Evolutionary conservation across 2,329 filamentous ascomycete genomes (phyloP).

Genomic region (Ampelomyces quisqualis): DNA sequence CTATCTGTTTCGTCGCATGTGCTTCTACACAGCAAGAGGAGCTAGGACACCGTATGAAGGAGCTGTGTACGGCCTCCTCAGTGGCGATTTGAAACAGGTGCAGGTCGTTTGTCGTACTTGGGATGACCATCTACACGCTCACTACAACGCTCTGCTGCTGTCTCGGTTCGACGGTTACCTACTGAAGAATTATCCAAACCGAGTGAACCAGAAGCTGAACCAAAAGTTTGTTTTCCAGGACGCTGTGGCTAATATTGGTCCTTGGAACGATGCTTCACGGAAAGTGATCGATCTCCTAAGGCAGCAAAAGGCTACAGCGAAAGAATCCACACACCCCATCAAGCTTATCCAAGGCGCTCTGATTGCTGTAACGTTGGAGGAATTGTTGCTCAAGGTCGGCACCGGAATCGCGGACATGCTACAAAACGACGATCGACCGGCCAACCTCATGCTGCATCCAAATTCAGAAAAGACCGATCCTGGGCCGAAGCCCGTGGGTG

Average conservation of each 20-base stretch:
- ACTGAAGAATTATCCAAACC: slow-evolving; percentile 54
- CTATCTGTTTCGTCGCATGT: slow-evolving; percentile 73
- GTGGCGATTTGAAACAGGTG: slow-evolving; percentile 77
- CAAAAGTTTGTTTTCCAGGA: slow-evolving; percentile 66
- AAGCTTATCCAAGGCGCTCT: slow-evolving; percentile 77
- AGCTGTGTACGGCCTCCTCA: slow-evolving; percentile 87
- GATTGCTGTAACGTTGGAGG: slow-evolving; percentile 60
- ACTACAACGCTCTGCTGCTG: slow-evolving; percentile 83
- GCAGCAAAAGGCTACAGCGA: slow-evolving; percentile 55
- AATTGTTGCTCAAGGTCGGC: slow-evolving; percentile 49
- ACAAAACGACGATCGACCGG: slow-evolving; percentile 27
- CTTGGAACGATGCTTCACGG: slow-evolving; percentile 52
- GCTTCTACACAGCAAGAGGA: slow-evolving; percentile 69
- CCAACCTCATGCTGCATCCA: slow-evolving; percentile 37
- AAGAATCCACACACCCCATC: slow-evolving; percentile 64
- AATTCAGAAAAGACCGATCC: slow-evolving; percentile 21
- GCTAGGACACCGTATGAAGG: slow-evolving; percentile 76
- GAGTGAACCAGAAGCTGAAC: slow-evolving; percentile 55
- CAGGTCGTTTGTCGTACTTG: slow-evolving; percentile 74
- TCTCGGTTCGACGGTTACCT: slow-evolving; percentile 76
- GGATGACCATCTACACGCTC: slow-evolving; percentile 84
- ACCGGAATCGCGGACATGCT: slow-evolving; percentile 45
- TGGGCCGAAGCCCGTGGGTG: slow-evolving; percentile 20
- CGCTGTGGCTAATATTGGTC: slow-evolving; percentile 62
- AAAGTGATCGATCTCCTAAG: slow-evolving; percentile 64